phyloP scores from a whole-genome alignment of 2,329 filamentous ascomycete species.

The Coleophoma eucalyptorum region DNA sequence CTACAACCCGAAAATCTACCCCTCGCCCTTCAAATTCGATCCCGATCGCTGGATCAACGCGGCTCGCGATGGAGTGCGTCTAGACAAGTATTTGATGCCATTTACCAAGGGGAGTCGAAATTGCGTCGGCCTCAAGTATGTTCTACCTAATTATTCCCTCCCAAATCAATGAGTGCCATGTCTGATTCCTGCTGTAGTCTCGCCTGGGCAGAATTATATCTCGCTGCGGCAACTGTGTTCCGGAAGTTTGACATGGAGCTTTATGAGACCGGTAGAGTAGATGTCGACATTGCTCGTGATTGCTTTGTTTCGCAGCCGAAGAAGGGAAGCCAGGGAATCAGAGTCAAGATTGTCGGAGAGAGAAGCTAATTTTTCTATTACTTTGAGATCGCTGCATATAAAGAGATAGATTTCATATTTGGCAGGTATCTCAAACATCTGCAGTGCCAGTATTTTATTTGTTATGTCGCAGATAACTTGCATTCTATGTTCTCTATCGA shows the following conservation, averaged over 20 bases:
- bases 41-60: conserved; percentile 33
- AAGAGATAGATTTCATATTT: no score
- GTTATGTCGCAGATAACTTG: no score
- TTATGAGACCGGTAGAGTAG: not conserved
- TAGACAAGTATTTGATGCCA: conserved; percentile 3
- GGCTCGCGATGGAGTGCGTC: not conserved
- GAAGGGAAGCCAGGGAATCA: not conserved
- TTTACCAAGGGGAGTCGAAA: conserved; percentile 2
- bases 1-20: conserved; percentile 24
- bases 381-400: no score
- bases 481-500: no score
- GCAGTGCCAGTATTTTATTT: no score
- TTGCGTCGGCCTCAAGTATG: conserved; percentile 4
- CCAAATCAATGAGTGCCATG: conserved; percentile 22
- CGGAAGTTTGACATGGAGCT: conserved; percentile 2
- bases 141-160: conserved; percentile 25
- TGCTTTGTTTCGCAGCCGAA: not conserved
- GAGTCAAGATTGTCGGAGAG: not conserved
- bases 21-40: conserved; percentile 14
- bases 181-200: conserved; percentile 28
- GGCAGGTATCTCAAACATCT: no score
- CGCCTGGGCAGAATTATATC: conserved; percentile 7
- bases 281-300: not conserved
- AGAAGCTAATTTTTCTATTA: not conserved
- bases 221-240: not conserved